Evolutionary conservation across 2,329 filamentous ascomycete species (phyloP), one percentile per base, ranked within the genome.

Genomic region (Paramyrothecium sp.): DNA sequence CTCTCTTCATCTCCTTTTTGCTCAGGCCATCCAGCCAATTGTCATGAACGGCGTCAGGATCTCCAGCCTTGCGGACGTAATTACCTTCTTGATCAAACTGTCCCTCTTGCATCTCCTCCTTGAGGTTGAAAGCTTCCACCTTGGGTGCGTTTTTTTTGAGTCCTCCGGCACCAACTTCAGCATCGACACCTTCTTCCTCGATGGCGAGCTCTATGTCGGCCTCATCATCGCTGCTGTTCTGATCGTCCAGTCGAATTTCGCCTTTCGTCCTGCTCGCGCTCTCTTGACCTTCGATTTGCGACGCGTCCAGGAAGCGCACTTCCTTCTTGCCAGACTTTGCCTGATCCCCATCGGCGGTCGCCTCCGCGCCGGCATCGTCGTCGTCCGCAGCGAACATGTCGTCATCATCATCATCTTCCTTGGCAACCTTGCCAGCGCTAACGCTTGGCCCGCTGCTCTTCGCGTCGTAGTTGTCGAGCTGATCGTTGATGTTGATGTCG

Each of bases 121-220:
- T 87, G 81, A 99, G 90, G 69, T 99, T 98, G 81, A 99, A 99
- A 3, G 94, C 94, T 72, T 98, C 95, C 7, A 99, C 83, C 71
- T 95, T 91, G 2, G 95, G 95, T 2, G 95, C 95, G 72, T 97
- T 92, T 66, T 88, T 90, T 77, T 97, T 98, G 65, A 96, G 89
- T 2, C 90, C 90, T 16, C 95, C 95, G 2, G 91, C 89, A 2
- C 95, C 95, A 7, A 99, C 81, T 72, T 99, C 95, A 55, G 93
- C 89, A 64, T 97, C 95, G 17, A 97, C 70, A 19, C 86, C 90
- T 59, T 90, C 87, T 62, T 91, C 91, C 34, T 91, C 75, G 51
- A 86, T 87, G 26, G 91, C 92, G 17, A 77, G 68, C 53, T 91
- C 88, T n/a, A 85, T 84, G 21, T 89, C 87, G n/a, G 84, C 84